Evolutionary conservation across 2,329 filamentous ascomycete species (phyloP).

Genomic region (Hypocreales sp.): DNA sequence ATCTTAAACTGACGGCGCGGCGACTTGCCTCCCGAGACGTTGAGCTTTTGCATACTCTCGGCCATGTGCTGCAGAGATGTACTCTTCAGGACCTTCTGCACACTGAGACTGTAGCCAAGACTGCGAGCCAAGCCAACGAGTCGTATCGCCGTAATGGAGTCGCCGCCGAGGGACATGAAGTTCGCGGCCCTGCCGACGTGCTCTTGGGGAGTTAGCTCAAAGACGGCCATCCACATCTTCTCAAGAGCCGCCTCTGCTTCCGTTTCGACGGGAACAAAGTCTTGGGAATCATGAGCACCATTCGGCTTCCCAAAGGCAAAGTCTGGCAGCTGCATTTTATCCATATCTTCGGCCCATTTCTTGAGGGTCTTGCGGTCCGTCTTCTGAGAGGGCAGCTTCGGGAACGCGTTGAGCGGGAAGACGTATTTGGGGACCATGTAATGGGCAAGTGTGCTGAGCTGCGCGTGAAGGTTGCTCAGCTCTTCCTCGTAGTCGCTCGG

Average conservation of each 20-base stretch:
- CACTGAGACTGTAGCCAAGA: constrained; percentile 8
- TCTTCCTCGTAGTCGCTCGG: not conserved
- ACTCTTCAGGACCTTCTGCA: constrained; percentile 8
- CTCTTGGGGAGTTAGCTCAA: not conserved
- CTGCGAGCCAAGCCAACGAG: constrained; percentile 22
- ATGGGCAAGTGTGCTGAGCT: constrained; percentile 6
- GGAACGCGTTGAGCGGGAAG: constrained; percentile 8
- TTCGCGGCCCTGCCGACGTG: constrained; percentile 9
- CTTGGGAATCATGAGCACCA: not conserved
- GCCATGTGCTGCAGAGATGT: not conserved
- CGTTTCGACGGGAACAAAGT: constrained; percentile 1
- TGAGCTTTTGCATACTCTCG: not conserved
- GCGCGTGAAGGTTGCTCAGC: constrained; percentile 4
- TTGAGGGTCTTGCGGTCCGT: constrained; percentile 10
- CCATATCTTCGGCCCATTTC: not conserved
- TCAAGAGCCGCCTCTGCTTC: not conserved
- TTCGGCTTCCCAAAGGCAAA: not conserved
- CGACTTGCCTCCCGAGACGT: no score
- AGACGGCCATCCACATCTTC: not conserved
- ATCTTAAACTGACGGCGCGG: not conserved
- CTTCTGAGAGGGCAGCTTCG: constrained; percentile 11
- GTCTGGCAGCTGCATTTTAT: constrained; percentile 1
- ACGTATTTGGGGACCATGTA: constrained; percentile 13
- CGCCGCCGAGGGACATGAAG: constrained; percentile 21
- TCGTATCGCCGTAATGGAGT: constrained; percentile 24